A percentile compares a stretch with the other conserved stretches of the same genome.
These are phyloP conservation scores for Jackrogersella multiformis DNA, from an alignment of 495 filamentous ascomycete species.

Conservation along the genomic window DNA sequence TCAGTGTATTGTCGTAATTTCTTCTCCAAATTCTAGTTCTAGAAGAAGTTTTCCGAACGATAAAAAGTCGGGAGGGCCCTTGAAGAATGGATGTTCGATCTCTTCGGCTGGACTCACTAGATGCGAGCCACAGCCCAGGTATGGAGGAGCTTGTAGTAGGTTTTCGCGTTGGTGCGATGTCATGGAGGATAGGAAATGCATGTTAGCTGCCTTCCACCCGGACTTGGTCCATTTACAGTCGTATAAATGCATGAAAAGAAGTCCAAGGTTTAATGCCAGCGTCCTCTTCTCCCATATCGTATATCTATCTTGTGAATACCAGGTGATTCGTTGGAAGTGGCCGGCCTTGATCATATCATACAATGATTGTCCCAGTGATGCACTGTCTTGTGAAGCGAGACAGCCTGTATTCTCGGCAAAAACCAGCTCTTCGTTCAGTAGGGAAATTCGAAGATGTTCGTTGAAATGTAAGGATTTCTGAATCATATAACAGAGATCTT, in stretches of 20 bases:
- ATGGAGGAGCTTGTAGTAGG: background rate
- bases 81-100: background rate
- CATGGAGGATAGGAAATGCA: background rate
- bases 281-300: constrained; percentile 1
- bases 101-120: background rate
- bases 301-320: background rate
- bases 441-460: background rate
- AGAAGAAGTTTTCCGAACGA: background rate
- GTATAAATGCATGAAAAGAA: constrained; percentile 2
- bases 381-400: background rate
- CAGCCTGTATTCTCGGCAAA: background rate
- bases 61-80: background rate
- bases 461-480: background rate
- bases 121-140: background rate
- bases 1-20: background rate
- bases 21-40: constrained; percentile 3
- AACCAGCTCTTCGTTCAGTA: background rate
- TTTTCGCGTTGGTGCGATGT: background rate
- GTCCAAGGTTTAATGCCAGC: constrained; percentile 1
- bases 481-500: background rate
- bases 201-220: background rate
- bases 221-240: constrained; percentile 4
- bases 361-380: background rate
- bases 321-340: background rate
- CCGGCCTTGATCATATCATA: background rate